Evolutionary conservation across 495 filamentous ascomycete species (phyloP).

Genomic region (Podospora pseudopauciseta): DNA sequence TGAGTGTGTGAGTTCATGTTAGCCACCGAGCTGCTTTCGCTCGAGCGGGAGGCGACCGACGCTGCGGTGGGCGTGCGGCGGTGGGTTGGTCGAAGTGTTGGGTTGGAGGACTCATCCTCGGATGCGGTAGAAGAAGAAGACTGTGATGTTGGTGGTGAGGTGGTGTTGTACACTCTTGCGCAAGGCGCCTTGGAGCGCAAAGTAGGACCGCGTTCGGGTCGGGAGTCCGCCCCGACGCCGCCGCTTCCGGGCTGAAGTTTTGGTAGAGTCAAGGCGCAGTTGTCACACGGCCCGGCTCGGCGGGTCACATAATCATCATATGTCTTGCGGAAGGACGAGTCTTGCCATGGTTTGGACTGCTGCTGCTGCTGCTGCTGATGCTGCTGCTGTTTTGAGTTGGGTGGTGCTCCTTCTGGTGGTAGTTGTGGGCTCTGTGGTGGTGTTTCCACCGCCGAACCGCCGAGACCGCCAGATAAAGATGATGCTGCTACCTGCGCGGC

Average conservation of each 20-base stretch:
- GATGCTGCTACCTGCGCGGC: constrained; percentile 26
- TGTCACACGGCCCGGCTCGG: constrained; percentile 55
- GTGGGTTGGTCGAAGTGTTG: constrained; percentile 23
- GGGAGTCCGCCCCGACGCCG: constrained; percentile 30
- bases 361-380: constrained; percentile 20
- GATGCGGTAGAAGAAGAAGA: constrained; percentile 45
- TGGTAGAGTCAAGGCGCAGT: constrained; percentile 59
- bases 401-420: constrained; percentile 22
- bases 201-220: constrained; percentile 36
- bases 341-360: constrained; percentile 38
- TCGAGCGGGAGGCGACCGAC: constrained; percentile 42
- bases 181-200: constrained; percentile 48
- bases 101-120: constrained; percentile 38
- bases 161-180: constrained; percentile 44
- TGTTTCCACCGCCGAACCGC: constrained; percentile 50
- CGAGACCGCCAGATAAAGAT: constrained; percentile 3
- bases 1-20: constrained; percentile 69
- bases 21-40: constrained; percentile 37
- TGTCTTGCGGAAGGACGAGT: constrained; percentile 49
- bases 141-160: constrained; percentile 43
- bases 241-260: constrained; percentile 43
- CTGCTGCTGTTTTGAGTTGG: constrained; percentile 12
- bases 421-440: constrained; percentile 61
- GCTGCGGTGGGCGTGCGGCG: constrained; percentile 32
- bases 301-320: constrained; percentile 56